Conservation (phyloP, 169 alveolate genomes). For the Plasmodium sp. region DNA sequence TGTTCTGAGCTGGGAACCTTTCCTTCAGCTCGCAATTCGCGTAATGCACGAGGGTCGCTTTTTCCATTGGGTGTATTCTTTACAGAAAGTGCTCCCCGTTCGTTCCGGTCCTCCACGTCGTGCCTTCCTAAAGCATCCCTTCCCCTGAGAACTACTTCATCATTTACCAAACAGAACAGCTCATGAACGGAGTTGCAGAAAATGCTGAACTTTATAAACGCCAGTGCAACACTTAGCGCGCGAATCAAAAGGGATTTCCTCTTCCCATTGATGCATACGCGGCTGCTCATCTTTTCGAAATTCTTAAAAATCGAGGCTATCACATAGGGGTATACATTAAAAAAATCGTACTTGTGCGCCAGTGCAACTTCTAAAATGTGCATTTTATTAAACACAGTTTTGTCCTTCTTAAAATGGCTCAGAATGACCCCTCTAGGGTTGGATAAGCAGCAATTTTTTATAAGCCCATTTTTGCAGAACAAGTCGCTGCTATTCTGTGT, state of each 20-base stretch:
- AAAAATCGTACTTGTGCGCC: conserved; percentile 28
- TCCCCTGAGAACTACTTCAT: conserved; percentile 6
- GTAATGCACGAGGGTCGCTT: not conserved
- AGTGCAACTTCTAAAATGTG: conserved; percentile 11
- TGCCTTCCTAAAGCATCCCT: not conserved
- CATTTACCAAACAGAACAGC: conserved; percentile 11
- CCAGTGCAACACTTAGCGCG: not conserved
- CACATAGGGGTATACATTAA: conserved; percentile 37
- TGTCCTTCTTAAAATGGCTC: conserved; percentile 7
- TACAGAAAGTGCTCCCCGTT: not conserved
- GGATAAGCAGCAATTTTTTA: not conserved
- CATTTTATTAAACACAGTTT: conserved; percentile 15
- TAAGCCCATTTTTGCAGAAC: not conserved
- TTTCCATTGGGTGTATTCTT: not conserved
- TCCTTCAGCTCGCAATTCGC: not conserved
- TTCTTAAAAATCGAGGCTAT: conserved; percentile 7
- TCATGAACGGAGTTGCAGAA: conserved; percentile 25
- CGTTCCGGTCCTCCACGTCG: not conserved
- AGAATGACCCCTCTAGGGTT: conserved; percentile 3
- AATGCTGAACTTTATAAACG: conserved; percentile 39
- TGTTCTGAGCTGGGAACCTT: not conserved
- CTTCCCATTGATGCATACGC: not conserved
- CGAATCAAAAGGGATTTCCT: not conserved
- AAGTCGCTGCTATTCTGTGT: not conserved
- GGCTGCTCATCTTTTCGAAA: not conserved